Percentiles rank a stretch among this genome's conserved stretches.
Conservation (phyloP, 2,329 filamentous ascomycete genomes). For the Rutstroemia sp. region DNA sequence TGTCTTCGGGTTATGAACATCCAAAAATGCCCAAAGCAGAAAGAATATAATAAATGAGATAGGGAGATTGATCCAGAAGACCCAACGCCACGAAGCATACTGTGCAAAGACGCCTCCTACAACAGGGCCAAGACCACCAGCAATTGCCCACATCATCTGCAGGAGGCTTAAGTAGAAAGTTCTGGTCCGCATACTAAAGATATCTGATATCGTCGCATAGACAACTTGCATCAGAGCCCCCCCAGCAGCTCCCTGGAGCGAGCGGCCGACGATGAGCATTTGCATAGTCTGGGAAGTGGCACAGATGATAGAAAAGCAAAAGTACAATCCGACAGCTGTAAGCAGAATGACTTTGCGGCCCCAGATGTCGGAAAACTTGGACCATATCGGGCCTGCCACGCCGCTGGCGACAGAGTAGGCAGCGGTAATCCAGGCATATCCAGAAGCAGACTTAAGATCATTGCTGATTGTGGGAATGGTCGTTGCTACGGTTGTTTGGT, state of each 20-base stretch:
- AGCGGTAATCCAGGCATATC: conserved; percentile 47
- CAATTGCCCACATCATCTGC: conserved; percentile 55
- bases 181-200: conserved; percentile 51
- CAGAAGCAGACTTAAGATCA: conserved; percentile 35
- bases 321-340: conserved; percentile 3
- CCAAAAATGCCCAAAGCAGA: conserved; percentile 52
- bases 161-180: conserved; percentile 54
- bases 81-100: background rate
- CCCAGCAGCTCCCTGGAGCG: conserved; percentile 56
- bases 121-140: conserved; percentile 51
- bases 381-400: conserved; percentile 40
- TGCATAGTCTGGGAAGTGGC: conserved; percentile 49
- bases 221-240: conserved; percentile 30
- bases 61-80: conserved; percentile 47
- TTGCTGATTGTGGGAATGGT: conserved; percentile 34
- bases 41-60: conserved; percentile 34
- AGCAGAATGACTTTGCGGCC: conserved; percentile 1
- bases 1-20: conserved; percentile 55
- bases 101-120: background rate
- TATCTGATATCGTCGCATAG: conserved; percentile 36
- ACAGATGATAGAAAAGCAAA: conserved; percentile 41
- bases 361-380: conserved; percentile 5
- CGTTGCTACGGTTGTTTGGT: conserved; percentile 33
- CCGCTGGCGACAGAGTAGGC: conserved; percentile 39
- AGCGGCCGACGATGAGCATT: conserved; percentile 56